phyloP scores from a whole-genome alignment of 2,329 filamentous ascomycete species.

The Penicillium sclerotiorum region DNA sequence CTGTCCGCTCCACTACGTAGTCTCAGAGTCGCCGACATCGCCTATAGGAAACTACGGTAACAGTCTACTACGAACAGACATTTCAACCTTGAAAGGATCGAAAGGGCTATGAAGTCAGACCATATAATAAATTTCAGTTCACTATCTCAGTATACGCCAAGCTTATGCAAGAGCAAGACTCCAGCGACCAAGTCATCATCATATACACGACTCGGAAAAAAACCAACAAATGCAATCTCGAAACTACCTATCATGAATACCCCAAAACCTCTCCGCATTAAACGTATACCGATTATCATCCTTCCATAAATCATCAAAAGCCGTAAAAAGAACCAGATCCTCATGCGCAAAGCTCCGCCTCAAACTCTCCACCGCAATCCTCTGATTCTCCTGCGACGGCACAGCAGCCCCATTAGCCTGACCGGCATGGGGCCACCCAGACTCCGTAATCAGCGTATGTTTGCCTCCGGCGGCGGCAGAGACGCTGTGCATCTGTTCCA shows the following conservation, averaged over 20 bases:
- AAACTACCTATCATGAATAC: constrained; percentile 47
- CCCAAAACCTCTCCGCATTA: constrained; percentile 77
- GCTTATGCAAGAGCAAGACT: too few relatives aligned
- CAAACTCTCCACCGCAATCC: constrained; percentile 66
- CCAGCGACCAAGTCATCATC: not conserved
- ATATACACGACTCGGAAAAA: too few relatives aligned
- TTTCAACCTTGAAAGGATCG: too few relatives aligned
- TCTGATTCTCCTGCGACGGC: constrained; percentile 68
- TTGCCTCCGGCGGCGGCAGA: constrained; percentile 56
- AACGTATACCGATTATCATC: constrained; percentile 62
- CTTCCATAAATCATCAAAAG: constrained; percentile 83
- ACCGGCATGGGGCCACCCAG: constrained; percentile 79
- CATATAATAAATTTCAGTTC: too few relatives aligned
- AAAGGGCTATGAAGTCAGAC: too few relatives aligned
- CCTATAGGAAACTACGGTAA: too few relatives aligned
- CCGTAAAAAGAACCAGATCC: constrained; percentile 71
- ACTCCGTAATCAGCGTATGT: constrained; percentile 74
- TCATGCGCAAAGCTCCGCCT: constrained; percentile 57
- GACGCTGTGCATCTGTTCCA: constrained; percentile 55
- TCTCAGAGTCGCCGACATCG: too few relatives aligned
- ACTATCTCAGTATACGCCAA: too few relatives aligned
- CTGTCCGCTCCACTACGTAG: too few relatives aligned
- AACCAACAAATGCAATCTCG: not conserved
- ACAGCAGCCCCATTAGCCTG: constrained; percentile 67
- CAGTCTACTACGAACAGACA: too few relatives aligned